Base-by-base conservation (phyloP, 2,329 filamentous ascomycete species). In the Microsporum audouinii region DNA sequence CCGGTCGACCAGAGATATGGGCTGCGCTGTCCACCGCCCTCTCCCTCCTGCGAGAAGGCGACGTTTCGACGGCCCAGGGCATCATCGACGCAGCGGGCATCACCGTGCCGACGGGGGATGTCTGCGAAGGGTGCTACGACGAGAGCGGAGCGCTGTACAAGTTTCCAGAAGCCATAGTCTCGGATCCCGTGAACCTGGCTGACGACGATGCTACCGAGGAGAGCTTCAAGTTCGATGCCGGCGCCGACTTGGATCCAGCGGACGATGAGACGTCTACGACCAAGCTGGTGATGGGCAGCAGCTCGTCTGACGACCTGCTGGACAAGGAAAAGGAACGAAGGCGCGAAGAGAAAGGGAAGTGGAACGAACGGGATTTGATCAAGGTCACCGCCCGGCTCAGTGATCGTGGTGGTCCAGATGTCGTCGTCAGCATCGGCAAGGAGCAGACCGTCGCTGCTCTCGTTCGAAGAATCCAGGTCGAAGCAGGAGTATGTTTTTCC, bases 1-100 rank as follows among this genome's bases (percentile, higher is more conserved):
- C 87, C 0, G 90, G 90, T 1, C 81, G 84, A 2, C 69, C 80
- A 3, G 89, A 96, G 72, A 82, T 94, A 31, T 97, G 92, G 92
- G 84, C 84, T 66, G 86, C 88, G 0, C 73, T 96, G 12, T 81
- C 81, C 53, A 77, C 84, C 0, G 87, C 86, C 0, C 79, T 90
- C 17, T 82, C 88, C 63, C 76, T 88, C 5, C 72, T 96, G 63
- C 87, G 87, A 76, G 79, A 80, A 8, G 77, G 80, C 0, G 79
- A 82, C 17, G 70, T 88, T 6, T 79, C 77, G 33, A 89, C 86
- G 1, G 91, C 91, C 5, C 91, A 96, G 76, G 83, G 82, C 60
- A 87, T 96, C 61, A 76, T 96, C 4, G 84, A 87, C 68, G 91
- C 91, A 1, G 87, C 85, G 6, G 90, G 86, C 29, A 81, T 91